phyloP scores from a whole-genome alignment of 352 stramenopile species.

The Phytophthora quininea region DNA sequence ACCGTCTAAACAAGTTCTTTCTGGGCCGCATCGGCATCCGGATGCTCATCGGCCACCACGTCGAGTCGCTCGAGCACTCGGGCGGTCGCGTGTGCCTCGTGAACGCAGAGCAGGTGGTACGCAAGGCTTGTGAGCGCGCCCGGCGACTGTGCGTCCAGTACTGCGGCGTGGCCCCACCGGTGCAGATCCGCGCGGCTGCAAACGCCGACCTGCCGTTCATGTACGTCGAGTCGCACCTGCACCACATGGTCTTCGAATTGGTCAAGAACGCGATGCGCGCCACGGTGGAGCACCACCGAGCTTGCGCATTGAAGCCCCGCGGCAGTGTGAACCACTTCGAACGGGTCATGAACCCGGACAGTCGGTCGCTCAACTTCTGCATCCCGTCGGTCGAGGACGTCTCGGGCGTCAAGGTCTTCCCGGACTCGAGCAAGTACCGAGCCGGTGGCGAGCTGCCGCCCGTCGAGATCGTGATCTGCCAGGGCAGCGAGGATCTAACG shows the following conservation, averaged over 20 bases:
- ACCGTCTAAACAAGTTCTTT: constrained; percentile 98
- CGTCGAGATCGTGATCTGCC: constrained; percentile 98
- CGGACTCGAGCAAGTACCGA: constrained; percentile 77
- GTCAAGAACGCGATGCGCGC: constrained; percentile 99
- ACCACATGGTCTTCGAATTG: constrained; percentile 96
- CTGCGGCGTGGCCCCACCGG: constrained; percentile 54
- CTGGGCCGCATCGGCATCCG: constrained; percentile 98
- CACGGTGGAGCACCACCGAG: constrained; percentile 94
- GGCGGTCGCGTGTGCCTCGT: constrained; percentile 77
- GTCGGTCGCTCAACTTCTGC: constrained; percentile 71
- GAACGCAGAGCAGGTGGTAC: constrained; percentile 73
- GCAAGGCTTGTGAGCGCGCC: constrained; percentile 58
- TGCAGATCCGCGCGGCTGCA: constrained; percentile 60
- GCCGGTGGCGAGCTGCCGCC: constrained; percentile 75
- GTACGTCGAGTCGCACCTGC: constrained; percentile 82
- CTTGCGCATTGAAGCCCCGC: constrained; percentile 54
- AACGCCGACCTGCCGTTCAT: constrained; percentile 72
- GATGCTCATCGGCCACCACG: constrained; percentile 96
- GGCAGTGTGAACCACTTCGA: constrained; percentile 55
- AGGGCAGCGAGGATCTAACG: constrained; percentile 94
- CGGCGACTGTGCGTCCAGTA: constrained; percentile 62
- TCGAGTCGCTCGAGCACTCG: constrained; percentile 63
- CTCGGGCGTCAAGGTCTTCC: constrained; percentile 75
- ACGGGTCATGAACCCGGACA: constrained; percentile 75
- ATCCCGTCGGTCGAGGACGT: constrained; percentile 68